Conservation (phyloP, 2,329 filamentous ascomycete genomes). For the Zalaria obscura region DNA sequence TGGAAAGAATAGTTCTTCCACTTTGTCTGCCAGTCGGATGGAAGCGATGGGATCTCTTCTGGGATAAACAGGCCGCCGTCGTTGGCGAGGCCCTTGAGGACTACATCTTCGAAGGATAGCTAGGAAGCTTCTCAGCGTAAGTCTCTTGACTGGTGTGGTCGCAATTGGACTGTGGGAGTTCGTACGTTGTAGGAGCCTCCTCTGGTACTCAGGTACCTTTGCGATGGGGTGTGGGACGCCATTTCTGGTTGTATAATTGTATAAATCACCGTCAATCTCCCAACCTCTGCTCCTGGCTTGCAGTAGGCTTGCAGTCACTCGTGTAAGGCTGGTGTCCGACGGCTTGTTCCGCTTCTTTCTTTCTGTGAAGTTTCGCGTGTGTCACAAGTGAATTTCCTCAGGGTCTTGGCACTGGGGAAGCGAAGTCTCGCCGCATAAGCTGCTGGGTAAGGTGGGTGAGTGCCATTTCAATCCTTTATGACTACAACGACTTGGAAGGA, state of each 20-base stretch:
- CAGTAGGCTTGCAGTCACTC: no score
- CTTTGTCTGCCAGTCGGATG: slow-evolving; percentile 46
- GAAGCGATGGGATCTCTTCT: slow-evolving; percentile 58
- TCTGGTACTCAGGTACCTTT: slow-evolving; percentile 48
- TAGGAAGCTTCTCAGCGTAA: slow-evolving; percentile 25
- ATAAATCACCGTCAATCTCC: no score
- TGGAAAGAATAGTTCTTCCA: slow-evolving; percentile 71
- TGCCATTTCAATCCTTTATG: no score
- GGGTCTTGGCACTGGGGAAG: no score
- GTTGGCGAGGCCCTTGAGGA: slow-evolving; percentile 73
- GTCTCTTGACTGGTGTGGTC: slow-evolving; percentile 9
- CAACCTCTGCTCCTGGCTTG: no score
- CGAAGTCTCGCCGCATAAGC: no score
- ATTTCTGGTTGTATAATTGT: neutral
- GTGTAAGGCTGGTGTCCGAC: no score
- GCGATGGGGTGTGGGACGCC: slow-evolving; percentile 36
- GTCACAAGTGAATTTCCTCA: no score
- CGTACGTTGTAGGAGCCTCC: slow-evolving; percentile 49
- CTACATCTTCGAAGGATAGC: slow-evolving; percentile 83
- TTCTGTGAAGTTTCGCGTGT: no score
- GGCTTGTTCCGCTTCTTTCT: no score
- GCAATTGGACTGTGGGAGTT: slow-evolving; percentile 4
- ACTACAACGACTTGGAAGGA: no score
- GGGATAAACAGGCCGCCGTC: slow-evolving; percentile 87
- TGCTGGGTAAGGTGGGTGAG: no score